Evolutionary conservation across 352 stramenopile species (phyloP).

Genomic region (Phytopythium mirpurense): DNA sequence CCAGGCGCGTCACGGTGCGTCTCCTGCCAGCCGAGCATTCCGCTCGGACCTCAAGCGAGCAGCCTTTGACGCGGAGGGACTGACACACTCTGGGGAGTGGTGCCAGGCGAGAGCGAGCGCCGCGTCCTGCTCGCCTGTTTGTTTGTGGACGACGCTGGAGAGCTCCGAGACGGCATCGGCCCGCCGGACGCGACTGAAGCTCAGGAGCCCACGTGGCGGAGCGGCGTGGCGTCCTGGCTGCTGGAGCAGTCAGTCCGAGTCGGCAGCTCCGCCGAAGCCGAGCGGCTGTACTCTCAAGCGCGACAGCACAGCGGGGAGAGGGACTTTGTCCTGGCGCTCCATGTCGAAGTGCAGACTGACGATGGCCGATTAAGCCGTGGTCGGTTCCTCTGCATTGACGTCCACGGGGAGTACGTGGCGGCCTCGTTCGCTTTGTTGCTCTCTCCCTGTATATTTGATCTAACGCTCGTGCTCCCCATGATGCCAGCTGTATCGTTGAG

Average conservation of each 20-base stretch:
- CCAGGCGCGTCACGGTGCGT: background rate
- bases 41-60: no score
- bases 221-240: slow-evolving; percentile 17
- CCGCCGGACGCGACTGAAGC: background rate
- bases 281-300: slow-evolving; percentile 27
- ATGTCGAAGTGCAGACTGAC: slow-evolving; percentile 30
- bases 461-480: background rate
- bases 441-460: background rate
- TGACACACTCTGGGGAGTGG: no score
- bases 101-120: background rate
- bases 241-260: slow-evolving; percentile 25
- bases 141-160: slow-evolving; percentile 1
- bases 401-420: slow-evolving; percentile 24
- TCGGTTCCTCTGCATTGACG: slow-evolving; percentile 38
- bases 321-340: slow-evolving; percentile 41
- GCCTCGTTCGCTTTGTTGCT: background rate
- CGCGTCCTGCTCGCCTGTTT: slow-evolving; percentile 15
- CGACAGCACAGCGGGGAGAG: slow-evolving; percentile 10
- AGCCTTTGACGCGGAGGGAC: no score
- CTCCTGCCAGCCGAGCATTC: background rate
- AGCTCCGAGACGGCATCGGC: slow-evolving; percentile 9
- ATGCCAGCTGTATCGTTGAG: slow-evolving; percentile 34
- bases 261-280: slow-evolving; percentile 21
- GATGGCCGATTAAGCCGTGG: slow-evolving; percentile 24
- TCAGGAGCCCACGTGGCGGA: background rate